Evolutionary conservation across 805 yeast species (phyloP).

Genomic region (Yueomyces sinensis): DNA sequence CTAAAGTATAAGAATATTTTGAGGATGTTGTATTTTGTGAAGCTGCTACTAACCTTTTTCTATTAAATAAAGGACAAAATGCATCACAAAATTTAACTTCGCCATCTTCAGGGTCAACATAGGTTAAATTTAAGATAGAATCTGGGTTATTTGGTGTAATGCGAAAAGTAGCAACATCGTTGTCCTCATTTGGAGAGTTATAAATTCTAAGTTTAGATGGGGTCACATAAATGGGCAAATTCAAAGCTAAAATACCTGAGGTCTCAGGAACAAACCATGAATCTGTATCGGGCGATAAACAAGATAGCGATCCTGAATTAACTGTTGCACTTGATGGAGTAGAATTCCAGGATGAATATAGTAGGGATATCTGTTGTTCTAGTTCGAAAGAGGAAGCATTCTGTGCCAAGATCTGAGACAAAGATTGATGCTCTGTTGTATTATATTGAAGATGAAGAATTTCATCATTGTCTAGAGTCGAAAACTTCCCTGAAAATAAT

Average conservation of each 20-base stretch:
- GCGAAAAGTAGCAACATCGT: constrained; percentile 49
- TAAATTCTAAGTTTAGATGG: constrained; percentile 69
- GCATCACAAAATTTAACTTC: constrained; percentile 64
- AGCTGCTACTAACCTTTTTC: constrained; percentile 22
- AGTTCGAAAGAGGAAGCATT: constrained; percentile 28
- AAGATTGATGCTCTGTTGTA: constrained; percentile 14
- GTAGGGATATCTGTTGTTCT: constrained; percentile 49
- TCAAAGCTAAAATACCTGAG: constrained; percentile 55
- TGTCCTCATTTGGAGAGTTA: constrained; percentile 36
- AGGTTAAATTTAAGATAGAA: constrained; percentile 86
- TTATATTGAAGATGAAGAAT: constrained; percentile 12
- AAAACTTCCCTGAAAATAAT: constrained; percentile 70
- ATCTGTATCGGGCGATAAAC: constrained; percentile 35
- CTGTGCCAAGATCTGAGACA: constrained; percentile 25
- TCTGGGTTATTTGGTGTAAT: constrained; percentile 64
- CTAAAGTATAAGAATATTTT: constrained; percentile 9
- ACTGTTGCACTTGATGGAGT: constrained; percentile 26
- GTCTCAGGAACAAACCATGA: constrained; percentile 41
- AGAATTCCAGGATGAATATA: constrained; percentile 39
- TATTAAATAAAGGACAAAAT: constrained; percentile 61
- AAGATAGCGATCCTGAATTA: constrained; percentile 30
- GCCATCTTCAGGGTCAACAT: constrained; percentile 60
- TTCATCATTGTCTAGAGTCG: constrained; percentile 40
- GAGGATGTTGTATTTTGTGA: constrained; percentile 18
- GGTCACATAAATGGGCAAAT: constrained; percentile 38